These are phyloP conservation scores for Austropuccinia psidii DNA, from an alignment of 1,284 basidiomycete genomes.

Conservation along the genomic window DNA sequence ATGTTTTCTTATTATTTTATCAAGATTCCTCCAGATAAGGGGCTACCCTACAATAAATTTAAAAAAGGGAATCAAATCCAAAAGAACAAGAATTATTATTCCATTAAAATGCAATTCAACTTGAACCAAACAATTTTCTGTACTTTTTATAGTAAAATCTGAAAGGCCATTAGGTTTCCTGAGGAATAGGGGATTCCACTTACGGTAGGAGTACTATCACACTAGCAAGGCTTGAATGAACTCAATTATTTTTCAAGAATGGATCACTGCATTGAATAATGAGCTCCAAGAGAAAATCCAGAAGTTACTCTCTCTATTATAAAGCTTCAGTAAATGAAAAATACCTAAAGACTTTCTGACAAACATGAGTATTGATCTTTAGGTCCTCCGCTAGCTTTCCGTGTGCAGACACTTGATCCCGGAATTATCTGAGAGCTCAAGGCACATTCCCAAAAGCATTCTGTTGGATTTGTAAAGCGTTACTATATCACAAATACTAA, in stretches of 20 bases:
- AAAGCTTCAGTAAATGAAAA: background rate
- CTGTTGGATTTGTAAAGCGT: too few species aligned
- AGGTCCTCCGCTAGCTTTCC: background rate
- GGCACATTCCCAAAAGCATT: background rate
- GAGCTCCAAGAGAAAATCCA: background rate
- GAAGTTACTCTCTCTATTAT: background rate
- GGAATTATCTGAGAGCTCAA: background rate
- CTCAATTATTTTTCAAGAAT: conserved; percentile 4
- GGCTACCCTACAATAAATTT: background rate
- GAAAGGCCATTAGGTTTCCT: background rate
- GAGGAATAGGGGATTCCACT: too few species aligned
- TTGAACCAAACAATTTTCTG: background rate
- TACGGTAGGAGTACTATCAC: background rate
- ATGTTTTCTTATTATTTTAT: background rate
- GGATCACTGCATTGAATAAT: background rate
- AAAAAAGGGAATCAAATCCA: background rate
- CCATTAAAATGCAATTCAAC: background rate
- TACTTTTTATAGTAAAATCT: conserved; percentile 6
- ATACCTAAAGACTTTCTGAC: background rate
- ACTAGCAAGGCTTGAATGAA: conserved; percentile 2
- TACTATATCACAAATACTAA: too few species aligned
- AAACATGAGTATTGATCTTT: background rate
- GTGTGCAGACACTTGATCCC: conserved; percentile 5
- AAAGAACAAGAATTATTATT: background rate
- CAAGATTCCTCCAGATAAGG: conserved; percentile 27